Base-by-base conservation (phyloP, 2,329 filamentous ascomycete genomes). In the Zymoseptoria pseudotritici region DNA sequence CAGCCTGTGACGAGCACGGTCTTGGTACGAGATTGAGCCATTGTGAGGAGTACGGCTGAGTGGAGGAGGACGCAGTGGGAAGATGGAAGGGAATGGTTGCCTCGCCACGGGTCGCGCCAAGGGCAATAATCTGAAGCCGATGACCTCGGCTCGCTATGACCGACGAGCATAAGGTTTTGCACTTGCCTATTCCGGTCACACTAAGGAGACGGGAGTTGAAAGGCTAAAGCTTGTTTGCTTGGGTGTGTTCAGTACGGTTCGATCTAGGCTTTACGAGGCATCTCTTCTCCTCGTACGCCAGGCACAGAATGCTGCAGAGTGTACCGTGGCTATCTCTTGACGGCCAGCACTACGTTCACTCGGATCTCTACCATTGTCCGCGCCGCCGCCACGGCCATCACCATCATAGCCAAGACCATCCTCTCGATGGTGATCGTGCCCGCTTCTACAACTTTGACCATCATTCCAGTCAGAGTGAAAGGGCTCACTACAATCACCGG, bases 1-100 rank as follows among this genome's bases (percentile, higher is more conserved):
- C 75, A 69, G 46, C 69, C 70, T 19, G 69, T 71, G 58, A 72
- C 67, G 2, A 72, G 67, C 3, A 57, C 22, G 52, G 52, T 53
- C 19, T 31, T 55, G 24, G 21, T 20, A 22, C 50, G 50, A 22
- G 31, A 21, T 22, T 19, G 54, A 4, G 31, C 13, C 31, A 55
- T 55, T 19, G 24, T 42, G 54, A 7, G 6, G 11, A 50, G 46
- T 1, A 11, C 2, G 8, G 1, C 20, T n/a, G 46, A n/a, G 8
- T 8, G 26, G 26, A 29, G 8, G 8, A 9, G 4, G 50, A 20
- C 8, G n/a, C 6, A 17, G 8, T 51, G 50, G 50, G 22, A 11
- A 51, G 50, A 51, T 42, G 11, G 22, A 24, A 24, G 22, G 22
- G 21, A 22, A 22, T 22, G 21, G 21, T 22, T 22, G 21, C 21